Conservation (phyloP, 495 filamentous ascomycete species). For the Aspergillus leporis region DNA sequence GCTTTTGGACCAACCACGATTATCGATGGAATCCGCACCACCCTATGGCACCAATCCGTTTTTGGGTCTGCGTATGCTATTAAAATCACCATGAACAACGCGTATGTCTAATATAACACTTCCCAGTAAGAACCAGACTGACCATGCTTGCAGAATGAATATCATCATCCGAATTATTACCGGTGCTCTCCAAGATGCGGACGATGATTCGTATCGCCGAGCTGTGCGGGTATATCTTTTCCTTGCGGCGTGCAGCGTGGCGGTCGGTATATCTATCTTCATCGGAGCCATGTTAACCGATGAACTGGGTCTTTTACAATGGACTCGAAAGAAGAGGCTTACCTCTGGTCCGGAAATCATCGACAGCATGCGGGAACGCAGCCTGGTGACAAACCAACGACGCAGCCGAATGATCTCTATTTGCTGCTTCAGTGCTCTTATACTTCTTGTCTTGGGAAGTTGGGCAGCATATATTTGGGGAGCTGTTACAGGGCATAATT, state of each 20-base stretch:
- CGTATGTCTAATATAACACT: constrained; percentile 21
- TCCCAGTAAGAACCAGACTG: neutral
- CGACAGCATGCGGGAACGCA: constrained; percentile 26
- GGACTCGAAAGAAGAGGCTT: constrained; percentile 42
- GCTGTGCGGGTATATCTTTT: constrained; percentile 44
- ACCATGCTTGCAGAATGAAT: constrained; percentile 35
- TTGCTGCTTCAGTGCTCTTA: constrained; percentile 31
- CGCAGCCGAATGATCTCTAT: constrained; percentile 30
- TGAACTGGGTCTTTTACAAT: constrained; percentile 38
- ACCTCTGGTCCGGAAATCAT: constrained; percentile 32
- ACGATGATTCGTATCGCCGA: constrained; percentile 39
- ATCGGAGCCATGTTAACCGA: constrained; percentile 24
- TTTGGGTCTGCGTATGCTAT: constrained; percentile 46
- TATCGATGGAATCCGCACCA: constrained; percentile 47
- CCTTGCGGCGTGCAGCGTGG: constrained; percentile 30
- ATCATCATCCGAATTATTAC: constrained; percentile 47
- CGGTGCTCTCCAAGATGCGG: constrained; percentile 45
- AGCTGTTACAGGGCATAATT: constrained; percentile 40
- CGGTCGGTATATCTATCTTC: constrained; percentile 32
- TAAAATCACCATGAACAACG: constrained; percentile 49
- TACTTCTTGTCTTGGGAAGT: constrained; percentile 32
- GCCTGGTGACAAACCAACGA: constrained; percentile 21
- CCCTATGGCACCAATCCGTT: constrained; percentile 44
- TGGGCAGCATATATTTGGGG: constrained; percentile 51
- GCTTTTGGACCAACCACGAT: constrained; percentile 43